A percentile compares a stretch with the other conserved stretches of the same genome.
Conservation (phyloP, 495 filamentous ascomycete genomes). For the Thozetella sp. region DNA sequence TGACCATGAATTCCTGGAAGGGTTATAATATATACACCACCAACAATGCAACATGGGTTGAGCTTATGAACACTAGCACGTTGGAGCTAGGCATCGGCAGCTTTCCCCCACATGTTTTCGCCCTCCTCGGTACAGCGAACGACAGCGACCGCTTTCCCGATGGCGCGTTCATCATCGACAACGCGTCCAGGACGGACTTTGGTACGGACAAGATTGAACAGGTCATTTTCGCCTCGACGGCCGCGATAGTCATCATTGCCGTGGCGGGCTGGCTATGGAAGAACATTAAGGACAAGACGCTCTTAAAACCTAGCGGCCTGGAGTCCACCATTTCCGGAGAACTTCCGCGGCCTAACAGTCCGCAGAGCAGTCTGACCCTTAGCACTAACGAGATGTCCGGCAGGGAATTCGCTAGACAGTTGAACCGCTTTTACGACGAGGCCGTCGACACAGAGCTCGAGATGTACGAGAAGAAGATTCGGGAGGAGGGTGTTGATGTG, state of each 20-base stretch:
- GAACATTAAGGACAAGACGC: neutral
- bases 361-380: neutral
- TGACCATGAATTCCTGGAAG: conserved; percentile 17
- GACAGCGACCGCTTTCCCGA: neutral
- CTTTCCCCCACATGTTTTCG: conserved; percentile 12
- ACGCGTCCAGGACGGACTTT: conserved; percentile 4
- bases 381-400: neutral
- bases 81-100: conserved; percentile 11
- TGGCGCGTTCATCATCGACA: conserved; percentile 16
- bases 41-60: conserved; percentile 8
- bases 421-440: conserved; percentile 7
- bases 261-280: conserved; percentile 2
- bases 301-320: neutral
- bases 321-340: too few species aligned
- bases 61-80: conserved; percentile 17
- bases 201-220: conserved; percentile 5
- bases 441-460: conserved; percentile 2
- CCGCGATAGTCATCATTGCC: neutral
- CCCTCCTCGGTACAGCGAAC: conserved; percentile 5
- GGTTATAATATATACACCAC: conserved; percentile 13
- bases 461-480: conserved; percentile 7
- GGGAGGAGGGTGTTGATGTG: neutral
- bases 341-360: too few species aligned
- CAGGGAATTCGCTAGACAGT: neutral
- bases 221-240: conserved; percentile 7